Conservation (phyloP, 306 rosid genomes). For the Quercus robur region DNA sequence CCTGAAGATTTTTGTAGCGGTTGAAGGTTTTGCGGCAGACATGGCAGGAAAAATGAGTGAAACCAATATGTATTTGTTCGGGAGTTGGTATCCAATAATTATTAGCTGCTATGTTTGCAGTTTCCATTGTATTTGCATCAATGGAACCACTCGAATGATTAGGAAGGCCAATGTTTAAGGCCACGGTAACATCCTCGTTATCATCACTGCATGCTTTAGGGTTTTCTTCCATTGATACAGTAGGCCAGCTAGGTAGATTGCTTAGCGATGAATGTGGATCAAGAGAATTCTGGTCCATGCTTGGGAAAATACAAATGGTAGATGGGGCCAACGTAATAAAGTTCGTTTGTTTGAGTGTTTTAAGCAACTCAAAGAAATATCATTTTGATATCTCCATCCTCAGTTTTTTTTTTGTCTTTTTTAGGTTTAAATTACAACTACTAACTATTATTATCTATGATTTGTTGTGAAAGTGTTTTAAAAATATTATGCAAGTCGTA, state of each 20-base stretch:
- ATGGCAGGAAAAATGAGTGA: conserved; percentile 66
- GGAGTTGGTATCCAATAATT: conserved; percentile 72
- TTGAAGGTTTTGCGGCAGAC: conserved; percentile 74
- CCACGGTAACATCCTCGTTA: conserved; percentile 52
- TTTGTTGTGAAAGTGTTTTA: too few species aligned
- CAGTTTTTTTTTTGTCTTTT: too few species aligned
- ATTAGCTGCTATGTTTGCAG: conserved; percentile 19
- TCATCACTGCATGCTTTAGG: conserved; percentile 9
- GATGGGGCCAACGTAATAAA: too few species aligned
- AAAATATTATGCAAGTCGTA: accelerated
- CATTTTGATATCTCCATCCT: too few species aligned
- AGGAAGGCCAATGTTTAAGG: conserved; percentile 73
- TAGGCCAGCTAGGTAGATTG: conserved; percentile 44
- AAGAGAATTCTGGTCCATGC: conserved; percentile 30
- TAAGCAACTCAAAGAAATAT: too few species aligned
- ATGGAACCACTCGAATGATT: conserved; percentile 25
- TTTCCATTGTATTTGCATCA: conserved; percentile 7
- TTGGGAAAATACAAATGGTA: conserved; percentile 10
- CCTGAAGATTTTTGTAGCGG: conserved; percentile 84
- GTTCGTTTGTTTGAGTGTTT: too few species aligned
- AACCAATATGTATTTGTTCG: conserved; percentile 69
- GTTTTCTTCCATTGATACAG: conserved; percentile 14
- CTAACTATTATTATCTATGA: accelerated
- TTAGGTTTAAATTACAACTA: too few species aligned
- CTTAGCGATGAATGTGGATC: conserved; percentile 47